Evolutionary conservation across 2,329 filamentous ascomycete species (phyloP), one percentile per base, ranked within the genome.

Genomic region (Setomelanomma holmii): DNA sequence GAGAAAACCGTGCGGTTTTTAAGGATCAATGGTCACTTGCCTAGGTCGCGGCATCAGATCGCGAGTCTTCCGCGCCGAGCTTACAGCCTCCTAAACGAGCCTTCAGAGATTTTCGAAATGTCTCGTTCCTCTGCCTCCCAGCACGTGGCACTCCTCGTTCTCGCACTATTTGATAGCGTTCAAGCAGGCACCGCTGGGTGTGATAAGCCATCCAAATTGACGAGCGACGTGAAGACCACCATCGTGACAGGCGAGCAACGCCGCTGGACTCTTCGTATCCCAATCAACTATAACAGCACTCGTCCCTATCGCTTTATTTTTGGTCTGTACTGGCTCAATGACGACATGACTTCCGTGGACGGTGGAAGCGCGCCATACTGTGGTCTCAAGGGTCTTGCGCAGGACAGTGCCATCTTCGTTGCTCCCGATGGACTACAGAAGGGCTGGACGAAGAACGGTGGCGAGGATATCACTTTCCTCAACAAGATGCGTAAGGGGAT

Each of bases 361-460:
- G 68, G 54, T 19, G 63, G 63, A 17, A 58, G 45, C 33, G 55
- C 52, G 1, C 74, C 61, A 2, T 79, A 73, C 63, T 80, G 80
- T 55, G 77, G 78, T 3, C 68, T 80, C 5, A 69, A 69, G 12
- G 53, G 60, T 2, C 68, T 76, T 7, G 49, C 74, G 8, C 60
- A 65, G 17, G 72, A 75, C n/a, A 69, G 58, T 8, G 72, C 77
- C 49, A 77, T 81, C 56, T 78, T 79, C 53, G 70, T 81, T 14
- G 72, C 76, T 1, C 79, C 79, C 19, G 66, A 79, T 39, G 78
- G 78, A 8, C 57, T 77, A 23, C 53, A 57, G 36, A 54, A 46
- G 21, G 78, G 78, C 19, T 80, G 78, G 77, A 76, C 61, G 30
- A 80, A 80, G 66, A 56, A 54, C 1, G 71, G 69, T 44, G 78